A percentile compares a stretch with the other conserved stretches of the same genome.
Evolutionary conservation across 31 red algal genomes (phyloP).

Genomic region (Endocladia muricata): DNA sequence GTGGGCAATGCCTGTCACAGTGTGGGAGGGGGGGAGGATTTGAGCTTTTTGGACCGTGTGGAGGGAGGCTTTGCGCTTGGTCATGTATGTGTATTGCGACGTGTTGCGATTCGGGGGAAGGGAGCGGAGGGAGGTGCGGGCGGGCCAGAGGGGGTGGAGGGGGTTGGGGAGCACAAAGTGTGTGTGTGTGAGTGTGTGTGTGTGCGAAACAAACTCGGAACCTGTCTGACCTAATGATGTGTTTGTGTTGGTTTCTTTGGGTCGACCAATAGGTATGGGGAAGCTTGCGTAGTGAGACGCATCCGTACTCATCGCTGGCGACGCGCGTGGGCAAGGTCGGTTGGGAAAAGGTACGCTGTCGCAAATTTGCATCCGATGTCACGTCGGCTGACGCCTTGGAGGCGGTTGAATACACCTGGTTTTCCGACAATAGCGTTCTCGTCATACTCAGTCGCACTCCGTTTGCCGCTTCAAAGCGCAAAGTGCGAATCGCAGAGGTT

Average conservation of each 20-base stretch:
- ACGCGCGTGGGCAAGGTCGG: background rate
- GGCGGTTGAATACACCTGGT: slow-evolving; percentile 50
- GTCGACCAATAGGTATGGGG: slow-evolving; percentile 26
- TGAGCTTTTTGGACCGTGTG: slow-evolving; percentile 30
- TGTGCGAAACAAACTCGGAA: too few species aligned
- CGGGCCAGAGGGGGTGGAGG: too few species aligned
- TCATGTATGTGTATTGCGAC: slow-evolving; percentile 26
- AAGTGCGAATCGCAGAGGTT: slow-evolving; percentile 15
- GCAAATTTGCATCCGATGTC: slow-evolving; percentile 37
- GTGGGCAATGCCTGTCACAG: too few species aligned
- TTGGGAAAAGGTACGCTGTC: slow-evolving; percentile 13
- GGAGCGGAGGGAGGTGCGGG: too few species aligned
- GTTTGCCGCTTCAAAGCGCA: slow-evolving; percentile 4
- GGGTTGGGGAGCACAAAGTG: too few species aligned
- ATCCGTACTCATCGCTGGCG: slow-evolving; percentile 17
- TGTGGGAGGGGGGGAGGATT: slow-evolving; percentile 17
- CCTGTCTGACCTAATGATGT: background rate
- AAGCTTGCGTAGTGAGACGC: background rate
- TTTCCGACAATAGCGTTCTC: slow-evolving; percentile 29
- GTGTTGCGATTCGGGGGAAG: too few species aligned
- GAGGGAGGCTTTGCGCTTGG: slow-evolving; percentile 29
- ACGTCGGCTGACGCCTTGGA: slow-evolving; percentile 15
- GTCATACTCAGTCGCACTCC: slow-evolving; percentile 45
- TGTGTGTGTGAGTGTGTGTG: too few species aligned
- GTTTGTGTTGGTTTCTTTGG: background rate